These are phyloP conservation scores for Aspergillus baeticus DNA, from an alignment of 495 filamentous ascomycete genomes.

Conservation along the genomic window DNA sequence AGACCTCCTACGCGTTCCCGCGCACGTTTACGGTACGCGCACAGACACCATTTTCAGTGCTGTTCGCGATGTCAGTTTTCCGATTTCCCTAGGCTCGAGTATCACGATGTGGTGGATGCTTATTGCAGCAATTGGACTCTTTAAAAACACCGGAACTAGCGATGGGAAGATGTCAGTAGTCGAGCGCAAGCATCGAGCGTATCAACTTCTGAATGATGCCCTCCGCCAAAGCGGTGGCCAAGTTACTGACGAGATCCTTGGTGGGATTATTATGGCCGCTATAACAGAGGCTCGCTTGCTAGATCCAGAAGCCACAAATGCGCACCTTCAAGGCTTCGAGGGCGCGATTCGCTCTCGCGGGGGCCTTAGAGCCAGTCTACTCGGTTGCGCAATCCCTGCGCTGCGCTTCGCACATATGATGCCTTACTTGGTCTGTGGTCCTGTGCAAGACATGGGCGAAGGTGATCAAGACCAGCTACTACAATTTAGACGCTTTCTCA, in stretches of 20 bases:
- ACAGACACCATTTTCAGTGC: neutral
- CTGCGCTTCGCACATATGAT: neutral
- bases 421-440: neutral
- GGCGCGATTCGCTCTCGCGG: neutral
- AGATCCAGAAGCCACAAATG: neutral
- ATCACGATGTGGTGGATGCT: constrained; percentile 3
- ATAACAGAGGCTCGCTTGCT: neutral
- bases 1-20: neutral
- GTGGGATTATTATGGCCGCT: neutral
- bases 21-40: neutral
- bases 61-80: constrained; percentile 1
- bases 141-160: neutral
- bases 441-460: neutral
- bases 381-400: neutral
- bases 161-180: neutral
- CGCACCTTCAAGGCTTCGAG: neutral
- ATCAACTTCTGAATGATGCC: neutral
- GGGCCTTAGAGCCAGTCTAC: neutral
- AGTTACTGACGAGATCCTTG: neutral
- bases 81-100: neutral
- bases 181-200: neutral
- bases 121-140: neutral
- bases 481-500: neutral
- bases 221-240: neutral
- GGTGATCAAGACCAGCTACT: neutral